phyloP scores from a whole-genome alignment of 2,329 filamentous ascomycete genomes.

The Beauveria australis region DNA sequence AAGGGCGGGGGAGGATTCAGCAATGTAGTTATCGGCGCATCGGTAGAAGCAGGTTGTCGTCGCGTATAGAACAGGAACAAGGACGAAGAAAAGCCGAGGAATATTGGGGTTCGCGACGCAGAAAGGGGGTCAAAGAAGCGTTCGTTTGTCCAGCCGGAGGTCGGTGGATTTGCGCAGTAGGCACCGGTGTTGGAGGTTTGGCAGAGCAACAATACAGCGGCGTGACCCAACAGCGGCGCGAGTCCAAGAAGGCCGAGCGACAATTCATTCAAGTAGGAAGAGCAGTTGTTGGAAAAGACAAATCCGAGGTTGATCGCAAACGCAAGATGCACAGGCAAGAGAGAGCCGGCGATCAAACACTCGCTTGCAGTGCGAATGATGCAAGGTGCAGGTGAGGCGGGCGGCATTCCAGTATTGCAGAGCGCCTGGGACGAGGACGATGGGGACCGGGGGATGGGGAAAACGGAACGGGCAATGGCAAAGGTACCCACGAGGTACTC shows the following conservation, averaged over 20 bases:
- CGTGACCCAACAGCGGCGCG: background rate
- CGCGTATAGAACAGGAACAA: background rate
- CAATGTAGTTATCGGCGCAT: slow-evolving; percentile 3
- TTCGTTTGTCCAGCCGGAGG: background rate
- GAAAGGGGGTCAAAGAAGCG: background rate
- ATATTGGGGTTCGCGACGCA: background rate
- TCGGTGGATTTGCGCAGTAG: background rate
- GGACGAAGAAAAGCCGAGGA: background rate
- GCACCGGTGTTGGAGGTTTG: background rate
- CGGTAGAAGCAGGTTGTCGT: background rate
- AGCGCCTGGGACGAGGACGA: background rate
- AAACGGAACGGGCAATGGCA: background rate
- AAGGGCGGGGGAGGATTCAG: background rate
- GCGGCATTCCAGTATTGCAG: background rate
- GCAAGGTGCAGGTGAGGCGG: slow-evolving; percentile 1
- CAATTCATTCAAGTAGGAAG: background rate
- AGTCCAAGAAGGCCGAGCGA: background rate
- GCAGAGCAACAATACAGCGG: background rate
- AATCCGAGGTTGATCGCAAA: background rate
- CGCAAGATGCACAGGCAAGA: background rate
- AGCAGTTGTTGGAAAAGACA: background rate
- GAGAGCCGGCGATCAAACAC: background rate
- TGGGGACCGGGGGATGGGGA: background rate
- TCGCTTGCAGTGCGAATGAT: slow-evolving; percentile 3
- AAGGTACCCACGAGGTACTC: background rate